A percentile compares a stretch with the other conserved stretches of the same genome.
phyloP scores from a whole-genome alignment of 805 yeast species.

The Wickerhamomyces silvicola region DNA sequence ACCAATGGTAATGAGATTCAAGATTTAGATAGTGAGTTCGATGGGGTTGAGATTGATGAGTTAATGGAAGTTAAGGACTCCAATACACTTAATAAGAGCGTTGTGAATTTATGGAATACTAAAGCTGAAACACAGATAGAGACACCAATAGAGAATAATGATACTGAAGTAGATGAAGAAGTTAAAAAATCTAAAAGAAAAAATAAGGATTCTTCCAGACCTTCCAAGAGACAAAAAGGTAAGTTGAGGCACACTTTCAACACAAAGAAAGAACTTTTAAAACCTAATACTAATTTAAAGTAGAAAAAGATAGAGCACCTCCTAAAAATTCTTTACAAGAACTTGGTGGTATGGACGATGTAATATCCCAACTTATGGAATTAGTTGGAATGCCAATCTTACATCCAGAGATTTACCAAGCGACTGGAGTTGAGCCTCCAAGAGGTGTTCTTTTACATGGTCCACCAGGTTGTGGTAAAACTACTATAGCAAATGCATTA shows the following conservation, averaged over 20 bases:
- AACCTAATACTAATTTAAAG: conserved; percentile 21
- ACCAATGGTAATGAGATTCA: conserved; percentile 23
- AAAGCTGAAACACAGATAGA: conserved; percentile 12
- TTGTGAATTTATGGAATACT: conserved; percentile 63
- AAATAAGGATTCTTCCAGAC: conserved; percentile 34
- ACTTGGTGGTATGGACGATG: conserved; percentile 83
- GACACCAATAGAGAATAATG: conserved; percentile 6
- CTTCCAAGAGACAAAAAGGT: conserved; percentile 35
- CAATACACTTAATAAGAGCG: conserved; percentile 70
- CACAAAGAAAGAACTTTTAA: conserved; percentile 13
- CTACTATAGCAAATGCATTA: conserved; percentile 90
- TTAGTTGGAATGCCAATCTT: conserved; percentile 84
- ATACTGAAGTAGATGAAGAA: conserved; percentile 14
- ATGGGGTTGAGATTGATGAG: conserved; percentile 31
- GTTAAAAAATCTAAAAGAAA: conserved; percentile 43
- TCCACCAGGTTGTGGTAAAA: conserved; percentile 99
- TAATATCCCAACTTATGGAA: conserved; percentile 84
- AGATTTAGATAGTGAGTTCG: conserved; percentile 32
- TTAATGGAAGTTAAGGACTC: conserved; percentile 60
- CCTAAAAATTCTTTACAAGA: conserved; percentile 64
- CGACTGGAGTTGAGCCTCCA: conserved; percentile 94
- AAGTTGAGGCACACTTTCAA: conserved; percentile 6
- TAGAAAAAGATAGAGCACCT: conserved; percentile 55
- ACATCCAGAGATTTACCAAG: conserved; percentile 84
- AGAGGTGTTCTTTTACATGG: conserved; percentile 92